Percentiles rank a stretch among this genome's conserved stretches.
These are phyloP conservation scores for Sugiyamaella japonica DNA, from an alignment of 1,139 yeast genomes.

Conservation along the genomic window DNA sequence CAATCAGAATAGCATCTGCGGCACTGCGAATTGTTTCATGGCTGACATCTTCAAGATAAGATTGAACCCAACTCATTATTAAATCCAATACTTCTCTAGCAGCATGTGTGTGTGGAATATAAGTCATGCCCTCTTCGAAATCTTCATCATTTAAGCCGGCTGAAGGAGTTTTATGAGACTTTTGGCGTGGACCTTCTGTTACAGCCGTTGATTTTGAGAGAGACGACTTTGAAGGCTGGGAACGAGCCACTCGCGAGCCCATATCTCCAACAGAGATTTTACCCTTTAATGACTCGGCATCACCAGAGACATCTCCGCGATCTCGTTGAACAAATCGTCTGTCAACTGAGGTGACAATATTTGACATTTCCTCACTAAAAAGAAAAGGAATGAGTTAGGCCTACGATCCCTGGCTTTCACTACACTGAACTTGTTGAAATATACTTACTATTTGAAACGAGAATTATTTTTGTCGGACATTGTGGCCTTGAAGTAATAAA, in stretches of 20 bases:
- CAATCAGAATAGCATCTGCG: constrained; percentile 66
- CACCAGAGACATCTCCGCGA: constrained; percentile 54
- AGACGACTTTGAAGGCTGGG: constrained; percentile 26
- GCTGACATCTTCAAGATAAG: constrained; percentile 56
- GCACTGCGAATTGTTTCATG: constrained; percentile 54
- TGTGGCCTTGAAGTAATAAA: constrained; percentile 7
- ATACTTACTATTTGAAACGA: constrained; percentile 35
- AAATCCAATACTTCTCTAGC: constrained; percentile 49
- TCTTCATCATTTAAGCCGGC: constrained; percentile 7
- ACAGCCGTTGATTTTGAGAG: constrained; percentile 26
- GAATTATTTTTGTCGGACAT: constrained; percentile 24
- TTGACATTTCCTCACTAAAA: constrained; percentile 53
- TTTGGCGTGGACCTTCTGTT: constrained; percentile 2
- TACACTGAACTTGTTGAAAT: constrained; percentile 14
- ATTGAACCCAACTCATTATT: constrained; percentile 52
- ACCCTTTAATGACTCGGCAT: constrained; percentile 72
- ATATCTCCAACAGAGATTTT: constrained; percentile 62
- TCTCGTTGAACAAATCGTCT: constrained; percentile 48
- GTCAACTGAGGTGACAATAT: constrained; percentile 66
- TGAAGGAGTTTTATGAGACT: constrained; percentile 12
- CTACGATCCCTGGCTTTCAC: no score
- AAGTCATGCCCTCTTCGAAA: constrained; percentile 44
- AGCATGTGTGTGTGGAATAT: constrained; percentile 52
- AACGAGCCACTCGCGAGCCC: constrained; percentile 55
- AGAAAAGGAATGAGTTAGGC: background rate